A percentile compares a stretch with the other conserved stretches of the same genome.
These are phyloP conservation scores for Tetrahymena thermophila DNA, from an alignment of 73 alveolate genomes.

Conservation along the genomic window DNA sequence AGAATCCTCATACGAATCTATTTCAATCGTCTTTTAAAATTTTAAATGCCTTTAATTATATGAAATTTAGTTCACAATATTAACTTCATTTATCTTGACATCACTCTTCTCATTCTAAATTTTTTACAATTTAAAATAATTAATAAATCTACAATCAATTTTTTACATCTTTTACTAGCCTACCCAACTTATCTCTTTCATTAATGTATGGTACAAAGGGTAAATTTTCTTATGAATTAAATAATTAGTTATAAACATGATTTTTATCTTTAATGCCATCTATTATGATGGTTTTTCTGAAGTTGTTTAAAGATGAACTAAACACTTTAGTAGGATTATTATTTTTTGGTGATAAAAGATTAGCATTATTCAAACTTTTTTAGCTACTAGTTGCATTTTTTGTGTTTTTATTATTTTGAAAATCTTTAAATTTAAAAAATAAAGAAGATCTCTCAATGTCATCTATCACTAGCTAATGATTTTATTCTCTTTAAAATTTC, in stretches of 20 bases:
- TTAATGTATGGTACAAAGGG: not conserved
- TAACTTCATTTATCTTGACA: not conserved
- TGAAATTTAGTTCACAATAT: not conserved
- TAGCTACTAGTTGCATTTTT: not conserved
- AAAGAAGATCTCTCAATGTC: not conserved
- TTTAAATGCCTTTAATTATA: not conserved
- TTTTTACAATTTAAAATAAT: too few species aligned
- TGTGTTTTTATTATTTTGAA: not conserved
- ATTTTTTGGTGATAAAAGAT: not conserved
- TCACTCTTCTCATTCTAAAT: not conserved
- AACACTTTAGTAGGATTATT: not conserved
- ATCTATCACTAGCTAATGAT: not conserved
- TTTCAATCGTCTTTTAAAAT: not conserved
- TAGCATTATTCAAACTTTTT: too few species aligned
- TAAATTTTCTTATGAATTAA: not conserved
- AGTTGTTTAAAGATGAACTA: not conserved
- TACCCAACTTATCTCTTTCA: not conserved
- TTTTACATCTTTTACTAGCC: not conserved
- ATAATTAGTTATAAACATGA: not conserved
- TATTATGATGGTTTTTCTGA: not conserved
- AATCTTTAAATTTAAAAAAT: not conserved
- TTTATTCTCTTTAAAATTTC: not conserved
- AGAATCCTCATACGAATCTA: not conserved
- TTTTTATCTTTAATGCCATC: not conserved
- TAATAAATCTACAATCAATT: too few species aligned